Evolutionary conservation across 1,139 yeast species (phyloP).

Genomic region (Suhomyces atakaporum): DNA sequence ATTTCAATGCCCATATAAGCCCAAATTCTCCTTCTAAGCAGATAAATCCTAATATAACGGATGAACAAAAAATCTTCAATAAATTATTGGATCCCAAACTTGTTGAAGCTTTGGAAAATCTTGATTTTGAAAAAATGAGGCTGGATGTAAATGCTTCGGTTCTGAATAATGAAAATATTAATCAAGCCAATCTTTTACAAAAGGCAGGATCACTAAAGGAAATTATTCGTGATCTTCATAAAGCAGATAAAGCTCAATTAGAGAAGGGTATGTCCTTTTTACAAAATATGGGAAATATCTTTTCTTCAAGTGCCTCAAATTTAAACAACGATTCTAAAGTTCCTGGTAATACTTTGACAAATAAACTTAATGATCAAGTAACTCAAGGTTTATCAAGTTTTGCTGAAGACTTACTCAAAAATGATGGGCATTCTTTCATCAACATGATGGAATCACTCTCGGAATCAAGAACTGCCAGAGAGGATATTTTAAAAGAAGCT

Average conservation of each 20-base stretch:
- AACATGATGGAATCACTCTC: slow-evolving; percentile 78
- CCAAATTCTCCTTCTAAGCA: slow-evolving; percentile 3
- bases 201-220: slow-evolving; percentile 34
- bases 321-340: slow-evolving; percentile 5
- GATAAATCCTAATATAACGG: slow-evolving; percentile 2
- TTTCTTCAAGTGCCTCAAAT: slow-evolving; percentile 9
- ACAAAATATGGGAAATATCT: slow-evolving; percentile 28
- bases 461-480: slow-evolving; percentile 55
- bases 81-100: slow-evolving; percentile 34
- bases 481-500: slow-evolving; percentile 34
- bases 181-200: slow-evolving; percentile 26
- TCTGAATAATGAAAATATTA: slow-evolving; percentile 18
- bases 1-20: slow-evolving; percentile 10
- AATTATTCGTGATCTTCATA: slow-evolving; percentile 30
- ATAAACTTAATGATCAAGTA: slow-evolving; percentile 23
- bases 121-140: slow-evolving; percentile 30
- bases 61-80: slow-evolving; percentile 20
- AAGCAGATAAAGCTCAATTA: slow-evolving; percentile 30
- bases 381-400: slow-evolving; percentile 54
- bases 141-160: slow-evolving; percentile 22
- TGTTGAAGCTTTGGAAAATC: slow-evolving; percentile 30
- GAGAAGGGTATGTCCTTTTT: slow-evolving; percentile 33
- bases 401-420: slow-evolving; percentile 74
- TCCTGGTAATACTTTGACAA: slow-evolving; percentile 6
- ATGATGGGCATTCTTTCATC: slow-evolving; percentile 73